Conservation (phyloP, 2,329 filamentous ascomycete species). For the Plenodomus tracheiphilus region DNA sequence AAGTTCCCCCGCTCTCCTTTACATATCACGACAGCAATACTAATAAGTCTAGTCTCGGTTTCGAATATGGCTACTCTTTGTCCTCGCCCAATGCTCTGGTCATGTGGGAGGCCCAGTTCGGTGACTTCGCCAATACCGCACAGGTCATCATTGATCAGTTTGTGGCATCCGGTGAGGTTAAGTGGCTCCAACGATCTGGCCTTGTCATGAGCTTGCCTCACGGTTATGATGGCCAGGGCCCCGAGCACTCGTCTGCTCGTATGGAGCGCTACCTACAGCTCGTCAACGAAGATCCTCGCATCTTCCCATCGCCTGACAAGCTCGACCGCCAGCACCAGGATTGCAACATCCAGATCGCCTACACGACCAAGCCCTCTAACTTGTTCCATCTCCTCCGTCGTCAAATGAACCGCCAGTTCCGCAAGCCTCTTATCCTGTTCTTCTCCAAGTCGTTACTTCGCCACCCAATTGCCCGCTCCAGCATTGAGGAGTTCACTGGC, state of each 20-base stretch:
- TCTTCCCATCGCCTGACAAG: constrained; percentile 87
- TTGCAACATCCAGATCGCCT: constrained; percentile 98
- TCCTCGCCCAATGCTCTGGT: constrained; percentile 96
- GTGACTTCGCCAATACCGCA: constrained; percentile 99
- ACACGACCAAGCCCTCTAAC: constrained; percentile 95
- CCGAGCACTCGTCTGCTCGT: constrained; percentile 95
- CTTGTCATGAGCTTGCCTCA: constrained; percentile 95
- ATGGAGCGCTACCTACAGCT: constrained; percentile 97
- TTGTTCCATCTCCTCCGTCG: constrained; percentile 94
- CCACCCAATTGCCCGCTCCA: constrained; percentile 87
- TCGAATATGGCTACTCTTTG: constrained; percentile 98
- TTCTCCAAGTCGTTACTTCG: constrained; percentile 97
- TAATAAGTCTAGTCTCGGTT: constrained; percentile 69
- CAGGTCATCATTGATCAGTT: constrained; percentile 99
- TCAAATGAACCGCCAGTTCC: constrained; percentile 99
- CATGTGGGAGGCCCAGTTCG: constrained; percentile 99
- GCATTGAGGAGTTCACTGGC: constrained; percentile 86
- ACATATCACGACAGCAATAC: constrained; percentile 4
- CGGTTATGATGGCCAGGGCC: constrained; percentile 97
- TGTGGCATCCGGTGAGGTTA: constrained; percentile 93
- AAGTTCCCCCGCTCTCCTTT: constrained; percentile 38
- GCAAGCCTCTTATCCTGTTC: constrained; percentile 96
- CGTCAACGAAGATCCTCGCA: constrained; percentile 93
- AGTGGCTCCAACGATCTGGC: constrained; percentile 98
- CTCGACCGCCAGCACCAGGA: constrained; percentile 97